Base-by-base conservation (phyloP, 2,329 filamentous ascomycete species). In the Dactylellina parvicollis region DNA sequence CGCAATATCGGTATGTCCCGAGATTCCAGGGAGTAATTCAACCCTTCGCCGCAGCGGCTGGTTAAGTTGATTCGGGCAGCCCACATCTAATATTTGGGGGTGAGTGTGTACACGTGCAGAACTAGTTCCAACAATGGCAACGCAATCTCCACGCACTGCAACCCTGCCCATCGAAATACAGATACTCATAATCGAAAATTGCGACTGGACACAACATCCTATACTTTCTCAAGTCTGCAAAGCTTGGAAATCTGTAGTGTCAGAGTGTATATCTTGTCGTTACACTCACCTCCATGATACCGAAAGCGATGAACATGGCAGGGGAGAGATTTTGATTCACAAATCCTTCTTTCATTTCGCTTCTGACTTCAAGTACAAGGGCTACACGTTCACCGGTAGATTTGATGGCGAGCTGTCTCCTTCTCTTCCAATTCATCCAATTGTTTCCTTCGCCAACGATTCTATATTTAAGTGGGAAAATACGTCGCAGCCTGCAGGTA, bases 121-220 rank as follows among this genome's bases (percentile, higher is more conserved):
- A 36, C n/a, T 49, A 26, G 26, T 44, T 70, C n/a, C 69, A 60
- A 73, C 60, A 73, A 66, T 66, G 36, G 9, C 69, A 73, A 73
- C 69, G 54, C 66, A 64, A 7, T 26, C 32, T 16, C n/a, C 54
- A 60, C 9, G n/a, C n/a, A 10, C 32, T 4, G 14, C 20, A 10
- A 20, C 26, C 1, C 20, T 71, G n/a, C 66, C 66, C 1, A 24
- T 64, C n/a, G 59, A 65, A 47, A 46, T 72, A 12, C 59, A 72
- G 18, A 55, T 66, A 10, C 44, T 46, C 1, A 66, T 65, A 26
- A 20, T 50, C 3, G 36, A 66, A 30, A 46, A 16, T 14, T 57
- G 57, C 4, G 12, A 71, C 5, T 62, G 57, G 57, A 42, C 26
- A 1, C 28, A 57, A 14, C 52, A 72, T 54, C 42, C 44, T 5